phyloP scores from a whole-genome alignment of 305 asterid species.

The Petunia hybrid region DNA sequence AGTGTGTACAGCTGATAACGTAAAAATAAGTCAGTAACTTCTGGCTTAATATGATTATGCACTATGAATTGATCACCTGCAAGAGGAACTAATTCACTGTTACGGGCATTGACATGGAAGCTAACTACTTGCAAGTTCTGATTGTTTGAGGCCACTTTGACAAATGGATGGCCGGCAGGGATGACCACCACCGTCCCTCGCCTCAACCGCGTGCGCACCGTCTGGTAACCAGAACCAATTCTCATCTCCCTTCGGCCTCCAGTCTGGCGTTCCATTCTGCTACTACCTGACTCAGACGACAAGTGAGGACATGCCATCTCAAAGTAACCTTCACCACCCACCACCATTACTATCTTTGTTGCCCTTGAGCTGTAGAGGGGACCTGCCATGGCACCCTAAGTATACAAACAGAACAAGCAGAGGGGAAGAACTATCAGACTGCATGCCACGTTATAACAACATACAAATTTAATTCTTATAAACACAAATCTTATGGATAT shows the following conservation, averaged over 20 bases:
- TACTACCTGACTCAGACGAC: conserved; percentile 36
- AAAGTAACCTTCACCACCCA: conserved; percentile 64
- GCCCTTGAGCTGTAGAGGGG: conserved; percentile 61
- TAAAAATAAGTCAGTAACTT: no score
- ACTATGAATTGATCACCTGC: conserved; percentile 45
- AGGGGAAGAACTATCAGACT: background rate
- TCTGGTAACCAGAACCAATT: conserved; percentile 49
- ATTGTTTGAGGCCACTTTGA: conserved; percentile 54
- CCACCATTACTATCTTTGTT: conserved; percentile 49
- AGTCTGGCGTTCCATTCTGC: background rate
- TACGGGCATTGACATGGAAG: conserved; percentile 55
- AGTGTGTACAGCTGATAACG: no score
- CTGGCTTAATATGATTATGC: no score
- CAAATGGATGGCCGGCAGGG: conserved; percentile 79
- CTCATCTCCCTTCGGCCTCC: conserved; percentile 7
- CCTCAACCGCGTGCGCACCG: conserved; percentile 48
- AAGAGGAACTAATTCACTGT: conserved; percentile 52
- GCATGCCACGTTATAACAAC: background rate
- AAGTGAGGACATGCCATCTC: conserved; percentile 83
- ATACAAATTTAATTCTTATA: background rate
- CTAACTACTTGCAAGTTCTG: conserved; percentile 58
- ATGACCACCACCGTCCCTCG: conserved; percentile 57
- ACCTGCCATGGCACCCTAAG: conserved; percentile 68
- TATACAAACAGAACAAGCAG: background rate
- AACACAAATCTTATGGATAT: background rate